phyloP scores from a whole-genome alignment of 2,329 filamentous ascomycete genomes.

The Trichoderma koningii region DNA sequence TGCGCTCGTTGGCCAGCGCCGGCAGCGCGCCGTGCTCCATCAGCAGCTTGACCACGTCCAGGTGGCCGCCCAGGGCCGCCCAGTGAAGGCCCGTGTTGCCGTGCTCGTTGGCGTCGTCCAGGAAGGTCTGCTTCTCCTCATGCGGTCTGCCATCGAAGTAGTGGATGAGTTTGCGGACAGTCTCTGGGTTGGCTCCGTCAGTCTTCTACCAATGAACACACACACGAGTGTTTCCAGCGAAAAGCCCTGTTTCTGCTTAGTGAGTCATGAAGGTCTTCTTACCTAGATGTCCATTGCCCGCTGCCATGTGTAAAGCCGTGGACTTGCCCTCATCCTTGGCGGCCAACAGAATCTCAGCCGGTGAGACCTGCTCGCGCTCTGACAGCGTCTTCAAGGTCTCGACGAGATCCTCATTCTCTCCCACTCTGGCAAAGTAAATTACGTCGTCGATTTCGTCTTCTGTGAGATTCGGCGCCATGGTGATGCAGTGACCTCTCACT shows the following conservation, averaged over 20 bases:
- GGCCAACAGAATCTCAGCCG: slow-evolving; percentile 66
- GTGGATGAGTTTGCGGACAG: slow-evolving; percentile 48
- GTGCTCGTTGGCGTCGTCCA: slow-evolving; percentile 73
- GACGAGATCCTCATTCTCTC: slow-evolving; percentile 71
- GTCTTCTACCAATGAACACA: not conserved
- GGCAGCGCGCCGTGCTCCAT: slow-evolving; percentile 77
- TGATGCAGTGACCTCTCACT: slow-evolving; percentile 18
- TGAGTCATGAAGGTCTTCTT: slow-evolving; percentile 34
- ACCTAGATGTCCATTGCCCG: slow-evolving; percentile 86
- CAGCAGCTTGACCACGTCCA: slow-evolving; percentile 76
- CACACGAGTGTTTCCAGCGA: too few species aligned
- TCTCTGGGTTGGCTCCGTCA: slow-evolving; percentile 41
- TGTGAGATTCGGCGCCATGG: slow-evolving; percentile 58
- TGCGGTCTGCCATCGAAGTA: slow-evolving; percentile 46
- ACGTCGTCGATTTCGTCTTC: slow-evolving; percentile 89
- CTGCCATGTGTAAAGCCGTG: slow-evolving; percentile 87
- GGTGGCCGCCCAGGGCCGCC: slow-evolving; percentile 86
- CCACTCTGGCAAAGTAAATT: slow-evolving; percentile 79
- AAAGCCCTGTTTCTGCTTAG: too few species aligned
- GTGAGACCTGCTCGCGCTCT: slow-evolving; percentile 59
- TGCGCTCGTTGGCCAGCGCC: slow-evolving; percentile 76
- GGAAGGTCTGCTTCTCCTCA: slow-evolving; percentile 52
- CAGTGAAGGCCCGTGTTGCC: slow-evolving; percentile 94
- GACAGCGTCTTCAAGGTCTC: slow-evolving; percentile 60
- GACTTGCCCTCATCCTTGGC: slow-evolving; percentile 75